Base-by-base conservation (phyloP, 306 rosid species). In the Trichosanthes truncata region DNA sequence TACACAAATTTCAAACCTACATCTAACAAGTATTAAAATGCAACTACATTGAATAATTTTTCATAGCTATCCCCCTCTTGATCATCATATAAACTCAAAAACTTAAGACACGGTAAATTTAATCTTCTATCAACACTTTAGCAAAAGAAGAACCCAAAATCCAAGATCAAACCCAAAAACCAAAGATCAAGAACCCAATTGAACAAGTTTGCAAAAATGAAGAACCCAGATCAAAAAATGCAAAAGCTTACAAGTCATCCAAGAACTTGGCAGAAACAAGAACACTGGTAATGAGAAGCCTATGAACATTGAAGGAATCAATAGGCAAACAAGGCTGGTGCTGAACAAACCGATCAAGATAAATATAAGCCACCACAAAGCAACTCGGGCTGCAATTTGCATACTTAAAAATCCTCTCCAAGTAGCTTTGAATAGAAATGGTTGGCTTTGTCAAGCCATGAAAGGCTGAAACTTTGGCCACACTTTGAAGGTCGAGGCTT, bases 281-380 rank as follows among this genome's bases (percentile, higher is more conserved):
- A 76, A 94, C 96, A 31, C 98, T 94, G 56, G 98, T 88, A 29
- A 94, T 89, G 79, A 94, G 91, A 38, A 94, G 80, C 29, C 98
- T 84, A 81, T 94, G 98, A 15, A 94, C 96, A 68, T 90, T 94
- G 87, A 90, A 89, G 46, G 96, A 83, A 66, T 90, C 88, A 83
- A 94, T 89, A 0, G 93, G 93, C 82, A 90, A 51, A 38, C n/a
- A 41, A 68, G 52, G 74, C 0, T 66, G 74, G 4, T 12, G 25
- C 3, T 38, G 74, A 20, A 38, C 26, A 11, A 66, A 38, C 6
- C 74, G 74, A 66, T 66, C 29, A 4, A 66, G 74, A 38, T 66
- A 66, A 18, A 66, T 49, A n/a, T 66, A 66, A 18, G 74, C 74
- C 13, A 20, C 74, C 0, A 66, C 74, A 9, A 66, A 66, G 49